These are phyloP conservation scores for Bondarzewia mesenterica DNA, from an alignment of 1,284 basidiomycete genomes.

Conservation along the genomic window DNA sequence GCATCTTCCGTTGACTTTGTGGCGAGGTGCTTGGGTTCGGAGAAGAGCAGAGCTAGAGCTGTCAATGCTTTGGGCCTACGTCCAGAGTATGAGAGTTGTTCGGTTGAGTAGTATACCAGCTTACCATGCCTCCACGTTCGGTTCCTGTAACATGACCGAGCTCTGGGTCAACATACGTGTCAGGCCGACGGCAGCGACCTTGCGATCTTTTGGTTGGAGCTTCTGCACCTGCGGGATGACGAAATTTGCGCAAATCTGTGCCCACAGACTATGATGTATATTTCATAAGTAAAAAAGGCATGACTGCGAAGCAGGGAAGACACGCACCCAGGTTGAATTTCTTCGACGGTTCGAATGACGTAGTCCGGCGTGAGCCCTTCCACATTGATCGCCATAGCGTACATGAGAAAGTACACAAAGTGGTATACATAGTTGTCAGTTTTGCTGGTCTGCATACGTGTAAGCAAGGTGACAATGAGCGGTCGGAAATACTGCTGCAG, in stretches of 20 bases:
- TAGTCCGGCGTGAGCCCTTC: slow-evolving; percentile 73
- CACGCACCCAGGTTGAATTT: slow-evolving; percentile 78
- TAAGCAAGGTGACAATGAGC: slow-evolving; percentile 78
- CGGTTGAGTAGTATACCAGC: not conserved
- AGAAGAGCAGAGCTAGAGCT: slow-evolving; percentile 74
- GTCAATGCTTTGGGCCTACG: slow-evolving; percentile 61
- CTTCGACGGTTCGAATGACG: slow-evolving; percentile 71
- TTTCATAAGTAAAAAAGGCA: no score
- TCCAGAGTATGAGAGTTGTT: not conserved
- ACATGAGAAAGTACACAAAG: slow-evolving; percentile 76
- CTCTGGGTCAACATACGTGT: slow-evolving; percentile 75
- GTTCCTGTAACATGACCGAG: slow-evolving; percentile 54
- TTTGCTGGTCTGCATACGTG: slow-evolving; percentile 81
- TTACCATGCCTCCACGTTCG: slow-evolving; percentile 65
- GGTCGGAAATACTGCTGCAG: slow-evolving; percentile 74
- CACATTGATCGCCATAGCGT: slow-evolving; percentile 67
- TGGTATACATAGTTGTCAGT: slow-evolving; percentile 86
- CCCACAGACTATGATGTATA: slow-evolving; percentile 67
- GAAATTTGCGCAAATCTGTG: slow-evolving; percentile 74
- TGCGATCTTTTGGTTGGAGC: slow-evolving; percentile 75
- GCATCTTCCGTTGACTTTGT: slow-evolving; percentile 42
- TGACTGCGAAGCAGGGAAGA: slow-evolving; percentile 1
- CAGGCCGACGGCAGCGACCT: slow-evolving; percentile 80
- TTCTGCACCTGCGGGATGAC: slow-evolving; percentile 79
- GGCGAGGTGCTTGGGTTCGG: slow-evolving; percentile 62